These are phyloP conservation scores for Talaromyces atroroseus DNA, from an alignment of 2,329 filamentous ascomycete species.

Conservation along the genomic window DNA sequence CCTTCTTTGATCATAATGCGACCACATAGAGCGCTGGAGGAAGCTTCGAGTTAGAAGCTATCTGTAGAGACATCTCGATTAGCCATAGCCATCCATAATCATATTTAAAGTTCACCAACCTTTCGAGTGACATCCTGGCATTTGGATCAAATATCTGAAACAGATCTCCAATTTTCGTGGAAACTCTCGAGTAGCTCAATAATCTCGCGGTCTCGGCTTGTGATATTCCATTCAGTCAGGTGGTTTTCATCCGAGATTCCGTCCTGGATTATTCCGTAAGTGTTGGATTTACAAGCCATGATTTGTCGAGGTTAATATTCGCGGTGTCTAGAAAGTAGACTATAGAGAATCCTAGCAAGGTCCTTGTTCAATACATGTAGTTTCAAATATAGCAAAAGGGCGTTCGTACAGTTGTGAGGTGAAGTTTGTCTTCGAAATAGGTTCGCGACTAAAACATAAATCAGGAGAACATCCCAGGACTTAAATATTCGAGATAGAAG, in stretches of 20 bases:
- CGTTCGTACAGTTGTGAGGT: background rate
- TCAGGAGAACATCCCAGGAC: background rate
- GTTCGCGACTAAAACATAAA: background rate
- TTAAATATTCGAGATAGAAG: background rate
- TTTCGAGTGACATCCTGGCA: background rate
- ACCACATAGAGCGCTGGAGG: background rate
- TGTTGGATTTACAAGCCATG: background rate
- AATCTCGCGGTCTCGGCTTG: background rate
- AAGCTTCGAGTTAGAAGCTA: background rate
- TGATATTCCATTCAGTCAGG: background rate
- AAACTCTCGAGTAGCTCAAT: background rate
- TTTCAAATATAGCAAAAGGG: background rate
- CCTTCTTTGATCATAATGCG: background rate
- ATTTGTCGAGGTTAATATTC: background rate
- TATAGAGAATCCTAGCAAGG: too few relatives aligned
- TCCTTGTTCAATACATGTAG: background rate
- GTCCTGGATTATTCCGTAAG: background rate
- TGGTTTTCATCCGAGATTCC: background rate
- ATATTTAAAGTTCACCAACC: background rate
- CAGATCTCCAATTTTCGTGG: background rate
- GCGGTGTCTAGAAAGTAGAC: too few relatives aligned
- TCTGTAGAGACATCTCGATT: background rate
- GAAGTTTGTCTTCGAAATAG: background rate
- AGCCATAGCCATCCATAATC: background rate
- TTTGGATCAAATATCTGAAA: background rate